Evolutionary conservation across 176 grass and related monocot species (phyloP).

Genomic region (Zizania latifolia): DNA sequence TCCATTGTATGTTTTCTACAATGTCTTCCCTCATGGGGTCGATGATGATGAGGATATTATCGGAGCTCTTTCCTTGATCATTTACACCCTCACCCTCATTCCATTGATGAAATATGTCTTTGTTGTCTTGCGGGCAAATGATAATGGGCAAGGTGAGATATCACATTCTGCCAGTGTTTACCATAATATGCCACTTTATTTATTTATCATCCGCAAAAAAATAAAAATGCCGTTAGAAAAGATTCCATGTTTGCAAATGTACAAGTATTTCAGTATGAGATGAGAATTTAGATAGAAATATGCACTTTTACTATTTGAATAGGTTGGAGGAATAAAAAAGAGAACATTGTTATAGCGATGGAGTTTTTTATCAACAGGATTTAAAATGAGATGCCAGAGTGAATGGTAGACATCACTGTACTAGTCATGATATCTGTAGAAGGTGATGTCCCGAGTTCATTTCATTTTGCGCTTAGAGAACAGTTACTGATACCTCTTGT

Average conservation of each 20-base stretch:
- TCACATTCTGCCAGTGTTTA: background rate
- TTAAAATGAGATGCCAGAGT: slow-evolving; percentile 22
- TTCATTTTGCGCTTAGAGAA: slow-evolving; percentile 9
- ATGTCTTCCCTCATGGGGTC: slow-evolving; percentile 61
- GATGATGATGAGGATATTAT: slow-evolving; percentile 68
- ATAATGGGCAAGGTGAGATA: slow-evolving; percentile 79
- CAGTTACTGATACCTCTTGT: background rate
- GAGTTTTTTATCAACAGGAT: slow-evolving; percentile 15
- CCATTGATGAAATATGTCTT: slow-evolving; percentile 86
- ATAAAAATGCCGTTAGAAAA: background rate
- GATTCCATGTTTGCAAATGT: background rate
- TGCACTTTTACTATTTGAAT: background rate
- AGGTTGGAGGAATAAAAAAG: background rate
- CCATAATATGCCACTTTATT: background rate
- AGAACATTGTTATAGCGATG: slow-evolving; percentile 2
- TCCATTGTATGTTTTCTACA: slow-evolving; percentile 87
- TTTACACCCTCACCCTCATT: slow-evolving; percentile 80
- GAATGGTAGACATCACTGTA: slow-evolving; percentile 19
- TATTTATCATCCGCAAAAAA: background rate
- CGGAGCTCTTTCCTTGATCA: slow-evolving; percentile 82
- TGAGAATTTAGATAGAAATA: background rate
- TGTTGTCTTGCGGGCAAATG: slow-evolving; percentile 70
- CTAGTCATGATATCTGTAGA: slow-evolving; percentile 30
- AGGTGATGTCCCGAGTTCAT: slow-evolving; percentile 13
- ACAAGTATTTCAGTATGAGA: background rate